Conservation (phyloP, 768 basidiomycete genomes). For the Xerocomellus amylosporus region DNA sequence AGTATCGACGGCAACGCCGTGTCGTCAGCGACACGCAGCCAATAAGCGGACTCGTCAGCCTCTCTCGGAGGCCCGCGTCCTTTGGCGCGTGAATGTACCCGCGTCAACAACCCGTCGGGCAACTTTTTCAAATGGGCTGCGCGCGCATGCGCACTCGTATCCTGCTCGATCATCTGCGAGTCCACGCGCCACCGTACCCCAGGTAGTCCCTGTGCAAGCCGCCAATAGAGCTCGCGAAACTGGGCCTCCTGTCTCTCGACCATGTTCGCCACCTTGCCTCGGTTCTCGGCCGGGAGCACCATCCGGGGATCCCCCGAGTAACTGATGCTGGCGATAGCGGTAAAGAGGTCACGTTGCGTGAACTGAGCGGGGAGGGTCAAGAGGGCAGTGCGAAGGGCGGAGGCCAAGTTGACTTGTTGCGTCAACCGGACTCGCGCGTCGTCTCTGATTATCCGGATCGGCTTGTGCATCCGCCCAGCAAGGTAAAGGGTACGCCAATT, state of each 20-base stretch:
- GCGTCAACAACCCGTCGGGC: constrained; percentile 60
- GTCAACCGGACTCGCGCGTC: constrained; percentile 90
- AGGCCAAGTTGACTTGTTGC: constrained; percentile 90
- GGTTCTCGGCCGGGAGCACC: constrained; percentile 92
- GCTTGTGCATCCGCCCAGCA: constrained; percentile 97
- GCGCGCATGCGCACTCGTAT: constrained; percentile 62
- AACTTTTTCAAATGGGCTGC: constrained; percentile 76
- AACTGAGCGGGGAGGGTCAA: constrained; percentile 83
- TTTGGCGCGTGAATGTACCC: constrained; percentile 43
- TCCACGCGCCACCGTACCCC: constrained; percentile 71
- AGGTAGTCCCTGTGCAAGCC: constrained; percentile 72
- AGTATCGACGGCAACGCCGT: constrained; percentile 52
- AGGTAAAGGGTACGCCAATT: constrained; percentile 94
- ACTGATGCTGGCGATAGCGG: constrained; percentile 79
- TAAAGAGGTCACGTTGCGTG: constrained; percentile 77
- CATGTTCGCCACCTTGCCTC: constrained; percentile 91
- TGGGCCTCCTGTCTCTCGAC: constrained; percentile 77
- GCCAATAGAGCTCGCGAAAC: constrained; percentile 85
- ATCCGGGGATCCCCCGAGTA: constrained; percentile 93
- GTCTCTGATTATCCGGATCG: constrained; percentile 87
- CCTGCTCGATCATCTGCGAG: constrained; percentile 64
- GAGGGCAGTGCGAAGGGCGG: constrained; percentile 86
- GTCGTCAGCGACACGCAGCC: constrained; percentile 69
- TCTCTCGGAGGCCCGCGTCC: constrained; percentile 41
- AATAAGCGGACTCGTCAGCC: constrained; percentile 72